phyloP scores from a whole-genome alignment of 495 filamentous ascomycete species.

The Aspergillus sclerotiicarbonarius region DNA sequence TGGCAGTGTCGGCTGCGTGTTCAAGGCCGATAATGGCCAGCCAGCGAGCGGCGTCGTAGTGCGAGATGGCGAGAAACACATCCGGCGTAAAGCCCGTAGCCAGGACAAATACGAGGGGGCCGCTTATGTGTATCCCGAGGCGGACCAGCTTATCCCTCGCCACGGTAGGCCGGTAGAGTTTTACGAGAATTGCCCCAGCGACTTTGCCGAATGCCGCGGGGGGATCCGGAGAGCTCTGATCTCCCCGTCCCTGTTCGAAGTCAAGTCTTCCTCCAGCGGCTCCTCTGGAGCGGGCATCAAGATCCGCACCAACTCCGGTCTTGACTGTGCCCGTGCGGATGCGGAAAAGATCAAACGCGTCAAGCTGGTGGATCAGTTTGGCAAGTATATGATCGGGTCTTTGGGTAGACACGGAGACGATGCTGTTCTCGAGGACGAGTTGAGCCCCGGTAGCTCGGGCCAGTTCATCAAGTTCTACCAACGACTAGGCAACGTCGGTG shows the following conservation, averaged over 20 bases:
- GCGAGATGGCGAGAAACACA: constrained; percentile 56
- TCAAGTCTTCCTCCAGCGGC: constrained; percentile 22
- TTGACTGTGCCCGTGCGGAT: constrained; percentile 55
- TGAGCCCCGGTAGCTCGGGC: constrained; percentile 34
- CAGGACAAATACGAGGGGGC: constrained; percentile 54
- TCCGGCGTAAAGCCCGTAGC: constrained; percentile 50
- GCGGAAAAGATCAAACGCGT: constrained; percentile 70
- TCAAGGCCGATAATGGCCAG: constrained; percentile 61
- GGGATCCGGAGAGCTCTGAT: constrained; percentile 64
- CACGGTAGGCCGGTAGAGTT: constrained; percentile 68
- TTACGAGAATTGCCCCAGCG: constrained; percentile 68
- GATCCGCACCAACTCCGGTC: constrained; percentile 48
- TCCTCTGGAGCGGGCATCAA: constrained; percentile 34
- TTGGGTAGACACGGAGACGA: constrained; percentile 51
- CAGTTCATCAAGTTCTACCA: constrained; percentile 87
- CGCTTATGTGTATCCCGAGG: constrained; percentile 54
- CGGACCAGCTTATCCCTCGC: constrained; percentile 65
- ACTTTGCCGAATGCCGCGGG: constrained; percentile 33
- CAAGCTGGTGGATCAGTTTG: constrained; percentile 86
- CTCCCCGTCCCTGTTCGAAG: constrained; percentile 57
- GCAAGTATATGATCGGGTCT: constrained; percentile 83
- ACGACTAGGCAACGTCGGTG: constrained; percentile 78
- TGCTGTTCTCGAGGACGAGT: constrained; percentile 27
- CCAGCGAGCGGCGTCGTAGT: constrained; percentile 68
- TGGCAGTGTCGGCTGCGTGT: constrained; percentile 78